These are phyloP conservation scores for Stygiomarasmius scandens DNA, from an alignment of 1,284 basidiomycete species.

Conservation along the genomic window DNA sequence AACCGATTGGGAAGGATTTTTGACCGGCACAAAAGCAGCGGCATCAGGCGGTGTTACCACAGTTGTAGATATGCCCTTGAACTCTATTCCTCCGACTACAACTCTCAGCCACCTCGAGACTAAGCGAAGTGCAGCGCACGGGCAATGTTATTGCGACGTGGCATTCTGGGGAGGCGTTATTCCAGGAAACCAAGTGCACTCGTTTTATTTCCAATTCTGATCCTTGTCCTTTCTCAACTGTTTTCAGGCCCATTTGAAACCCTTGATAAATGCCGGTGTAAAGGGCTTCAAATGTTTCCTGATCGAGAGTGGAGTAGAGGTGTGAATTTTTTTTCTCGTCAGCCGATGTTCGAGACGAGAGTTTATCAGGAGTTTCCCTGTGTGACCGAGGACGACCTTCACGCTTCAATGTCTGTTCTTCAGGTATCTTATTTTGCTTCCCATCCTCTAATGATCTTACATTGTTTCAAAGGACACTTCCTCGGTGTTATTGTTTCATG, in stretches of 20 bases:
- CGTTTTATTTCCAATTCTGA: neutral
- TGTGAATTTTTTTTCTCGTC: slow-evolving; percentile 38
- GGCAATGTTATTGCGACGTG: slow-evolving; percentile 82
- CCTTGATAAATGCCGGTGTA: slow-evolving; percentile 76
- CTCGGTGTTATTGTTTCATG: slow-evolving; percentile 85
- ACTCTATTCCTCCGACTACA: slow-evolving; percentile 93
- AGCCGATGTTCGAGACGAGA: neutral
- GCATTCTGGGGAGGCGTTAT: slow-evolving; percentile 96
- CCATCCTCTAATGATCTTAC: neutral
- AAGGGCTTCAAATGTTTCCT: slow-evolving; percentile 96
- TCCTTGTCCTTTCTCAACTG: neutral
- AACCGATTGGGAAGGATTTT: slow-evolving; percentile 93
- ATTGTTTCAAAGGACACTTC: slow-evolving; percentile 53
- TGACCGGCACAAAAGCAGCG: slow-evolving; percentile 87
- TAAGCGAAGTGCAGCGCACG: slow-evolving; percentile 72
- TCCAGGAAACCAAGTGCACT: slow-evolving; percentile 78
- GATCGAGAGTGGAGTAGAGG: slow-evolving; percentile 91
- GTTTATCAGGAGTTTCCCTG: slow-evolving; percentile 82
- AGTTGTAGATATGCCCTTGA: slow-evolving; percentile 93
- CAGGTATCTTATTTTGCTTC: slow-evolving; percentile 49
- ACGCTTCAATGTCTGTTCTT: slow-evolving; percentile 71
- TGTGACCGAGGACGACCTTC: slow-evolving; percentile 73
- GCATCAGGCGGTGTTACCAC: slow-evolving; percentile 90
- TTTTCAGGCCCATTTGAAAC: slow-evolving; percentile 62
- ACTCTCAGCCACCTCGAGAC: slow-evolving; percentile 72